phyloP scores from a whole-genome alignment of 1,139 yeast genomes.

The Saccharomyces hybrid region DNA sequence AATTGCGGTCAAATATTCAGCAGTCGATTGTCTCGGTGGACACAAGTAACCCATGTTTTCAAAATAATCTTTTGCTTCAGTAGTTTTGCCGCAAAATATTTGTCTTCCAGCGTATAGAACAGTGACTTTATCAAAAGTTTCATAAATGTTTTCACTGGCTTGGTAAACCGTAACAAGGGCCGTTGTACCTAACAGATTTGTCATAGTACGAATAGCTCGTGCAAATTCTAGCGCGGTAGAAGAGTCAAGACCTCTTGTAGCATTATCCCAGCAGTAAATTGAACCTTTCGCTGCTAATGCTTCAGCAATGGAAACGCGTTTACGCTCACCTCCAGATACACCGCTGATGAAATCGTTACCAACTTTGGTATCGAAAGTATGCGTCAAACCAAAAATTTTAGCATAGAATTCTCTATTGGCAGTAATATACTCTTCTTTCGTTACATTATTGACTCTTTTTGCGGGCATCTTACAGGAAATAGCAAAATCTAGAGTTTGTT shows the following conservation, averaged over 20 bases:
- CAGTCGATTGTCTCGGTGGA: slow-evolving; percentile 51
- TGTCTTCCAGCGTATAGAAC: slow-evolving; percentile 40
- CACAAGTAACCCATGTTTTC: slow-evolving; percentile 44
- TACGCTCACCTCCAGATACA: slow-evolving; percentile 80
- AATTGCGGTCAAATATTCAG: slow-evolving; percentile 50
- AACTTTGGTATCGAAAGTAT: slow-evolving; percentile 61
- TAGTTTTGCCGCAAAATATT: slow-evolving; percentile 36
- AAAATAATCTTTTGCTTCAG: slow-evolving; percentile 40
- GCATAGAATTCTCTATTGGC: slow-evolving; percentile 42
- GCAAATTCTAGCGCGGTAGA: slow-evolving; percentile 48
- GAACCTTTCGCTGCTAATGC: slow-evolving; percentile 45
- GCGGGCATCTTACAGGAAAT: slow-evolving; percentile 37
- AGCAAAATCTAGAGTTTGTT: slow-evolving; percentile 41
- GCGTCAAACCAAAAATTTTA: slow-evolving; percentile 50
- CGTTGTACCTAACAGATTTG: slow-evolving; percentile 34
- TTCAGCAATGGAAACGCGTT: slow-evolving; percentile 70
- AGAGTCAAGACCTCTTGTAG: slow-evolving; percentile 55
- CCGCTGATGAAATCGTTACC: slow-evolving; percentile 70
- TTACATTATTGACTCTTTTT: slow-evolving; percentile 34
- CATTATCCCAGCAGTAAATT: slow-evolving; percentile 55
- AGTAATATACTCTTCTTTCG: slow-evolving; percentile 42
- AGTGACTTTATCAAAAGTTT: slow-evolving; percentile 40
- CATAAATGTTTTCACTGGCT: slow-evolving; percentile 42
- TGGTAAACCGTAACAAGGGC: slow-evolving; percentile 41
- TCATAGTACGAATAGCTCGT: slow-evolving; percentile 36